Conservation (phyloP, 257 asterid genomes). For the Henckelia pumila region DNA sequence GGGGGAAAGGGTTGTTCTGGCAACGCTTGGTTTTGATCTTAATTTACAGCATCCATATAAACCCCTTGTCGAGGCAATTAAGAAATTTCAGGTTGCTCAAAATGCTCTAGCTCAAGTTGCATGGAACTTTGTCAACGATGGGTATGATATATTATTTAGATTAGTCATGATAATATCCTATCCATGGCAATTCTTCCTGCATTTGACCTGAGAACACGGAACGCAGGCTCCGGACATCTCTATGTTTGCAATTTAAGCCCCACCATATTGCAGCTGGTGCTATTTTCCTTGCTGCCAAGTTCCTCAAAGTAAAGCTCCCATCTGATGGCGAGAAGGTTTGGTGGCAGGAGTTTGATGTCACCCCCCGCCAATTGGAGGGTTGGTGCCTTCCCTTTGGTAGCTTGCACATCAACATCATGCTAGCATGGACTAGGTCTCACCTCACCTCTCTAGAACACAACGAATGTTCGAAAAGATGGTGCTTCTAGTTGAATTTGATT, state of each 20-base stretch:
- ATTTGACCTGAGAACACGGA: slow-evolving; percentile 64
- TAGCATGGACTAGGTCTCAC: slow-evolving; percentile 22
- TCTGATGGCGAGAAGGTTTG: slow-evolving; percentile 92
- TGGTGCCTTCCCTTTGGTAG: slow-evolving; percentile 46
- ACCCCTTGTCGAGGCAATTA: slow-evolving; percentile 93
- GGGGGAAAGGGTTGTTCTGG: slow-evolving; percentile 92
- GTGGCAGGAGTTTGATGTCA: slow-evolving; percentile 99
- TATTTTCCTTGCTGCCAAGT: slow-evolving; percentile 98
- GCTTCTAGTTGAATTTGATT: slow-evolving; percentile 8
- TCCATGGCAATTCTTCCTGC: slow-evolving; percentile 44
- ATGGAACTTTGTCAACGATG: slow-evolving; percentile 99
- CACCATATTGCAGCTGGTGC: slow-evolving; percentile 99
- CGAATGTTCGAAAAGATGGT: slow-evolving; percentile 22
- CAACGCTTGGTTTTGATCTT: slow-evolving; percentile 83
- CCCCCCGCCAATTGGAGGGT: slow-evolving; percentile 99
- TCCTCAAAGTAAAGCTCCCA: slow-evolving; percentile 98
- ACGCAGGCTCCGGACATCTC: slow-evolving; percentile 98
- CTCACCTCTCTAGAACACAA: slow-evolving; percentile 15
- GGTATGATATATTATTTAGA: slow-evolving; percentile 57
- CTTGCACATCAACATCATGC: slow-evolving; percentile 20
- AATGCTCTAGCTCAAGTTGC: slow-evolving; percentile 94
- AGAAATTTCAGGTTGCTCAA: slow-evolving; percentile 89
- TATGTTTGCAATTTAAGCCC: slow-evolving; percentile 98
- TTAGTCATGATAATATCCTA: slow-evolving; percentile 28
- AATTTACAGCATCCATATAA: slow-evolving; percentile 87